These are phyloP conservation scores for Globisporangium carolinianum DNA, from an alignment of 352 stramenopile genomes.

Conservation along the genomic window DNA sequence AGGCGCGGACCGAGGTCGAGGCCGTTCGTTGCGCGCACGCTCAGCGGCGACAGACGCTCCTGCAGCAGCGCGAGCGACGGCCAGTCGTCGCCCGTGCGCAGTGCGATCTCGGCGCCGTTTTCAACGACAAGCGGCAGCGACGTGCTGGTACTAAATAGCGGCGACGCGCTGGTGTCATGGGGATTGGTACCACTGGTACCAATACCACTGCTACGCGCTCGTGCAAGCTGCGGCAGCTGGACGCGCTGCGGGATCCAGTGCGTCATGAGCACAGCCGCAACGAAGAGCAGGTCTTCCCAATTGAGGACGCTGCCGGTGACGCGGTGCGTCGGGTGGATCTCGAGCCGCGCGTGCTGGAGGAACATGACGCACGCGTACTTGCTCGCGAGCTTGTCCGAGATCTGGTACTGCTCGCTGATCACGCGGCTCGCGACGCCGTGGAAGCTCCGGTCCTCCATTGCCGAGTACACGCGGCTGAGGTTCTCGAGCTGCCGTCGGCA, in stretches of 20 bases:
- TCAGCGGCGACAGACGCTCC: constrained; percentile 40
- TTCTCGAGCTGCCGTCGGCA: constrained; percentile 78
- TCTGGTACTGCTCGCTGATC: constrained; percentile 53
- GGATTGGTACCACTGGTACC: background rate
- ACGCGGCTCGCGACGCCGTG: constrained; percentile 36
- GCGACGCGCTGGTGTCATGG: background rate
- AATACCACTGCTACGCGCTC: background rate
- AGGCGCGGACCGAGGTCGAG: constrained; percentile 56
- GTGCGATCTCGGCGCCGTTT: constrained; percentile 40
- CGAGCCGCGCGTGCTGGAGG: constrained; percentile 65
- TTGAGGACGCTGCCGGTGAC: constrained; percentile 41
- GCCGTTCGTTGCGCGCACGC: constrained; percentile 47
- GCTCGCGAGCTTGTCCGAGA: constrained; percentile 65
- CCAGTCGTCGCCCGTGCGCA: constrained; percentile 32
- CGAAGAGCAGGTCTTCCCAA: constrained; percentile 66
- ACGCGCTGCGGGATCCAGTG: constrained; percentile 69
- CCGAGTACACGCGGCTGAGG: constrained; percentile 60
- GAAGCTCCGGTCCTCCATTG: constrained; percentile 78
- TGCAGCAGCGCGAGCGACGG: constrained; percentile 43
- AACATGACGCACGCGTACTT: constrained; percentile 82
- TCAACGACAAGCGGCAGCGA: constrained; percentile 25
- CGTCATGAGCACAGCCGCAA: constrained; percentile 62
- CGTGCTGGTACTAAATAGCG: background rate
- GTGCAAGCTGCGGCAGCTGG: constrained; percentile 24
- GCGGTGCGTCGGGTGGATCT: constrained; percentile 60